A percentile compares a stretch with the other conserved stretches of the same genome.
Conservation (phyloP, 805 yeast genomes). For the Torulaspora franciscae region DNA sequence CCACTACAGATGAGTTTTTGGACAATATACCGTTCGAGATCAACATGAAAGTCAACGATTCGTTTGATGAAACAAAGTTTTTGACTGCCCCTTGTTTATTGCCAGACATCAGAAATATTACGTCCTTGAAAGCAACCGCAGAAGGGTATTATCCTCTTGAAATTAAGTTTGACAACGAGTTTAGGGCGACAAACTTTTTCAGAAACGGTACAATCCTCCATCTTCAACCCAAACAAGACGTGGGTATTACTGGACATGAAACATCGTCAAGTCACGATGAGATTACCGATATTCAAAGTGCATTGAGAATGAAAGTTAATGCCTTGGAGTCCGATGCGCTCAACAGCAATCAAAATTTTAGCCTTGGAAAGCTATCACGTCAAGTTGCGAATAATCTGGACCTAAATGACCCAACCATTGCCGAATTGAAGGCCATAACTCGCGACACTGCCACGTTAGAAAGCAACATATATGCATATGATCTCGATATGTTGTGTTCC, state of each 20-base stretch:
- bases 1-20: slow-evolving; percentile 53
- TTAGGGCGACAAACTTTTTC: slow-evolving; percentile 24
- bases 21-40: slow-evolving; percentile 41
- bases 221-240: slow-evolving; percentile 20
- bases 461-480: slow-evolving; percentile 12
- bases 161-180: slow-evolving; percentile 35
- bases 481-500: slow-evolving; percentile 25
- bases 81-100: slow-evolving; percentile 61
- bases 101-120: slow-evolving; percentile 52
- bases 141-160: slow-evolving; percentile 50
- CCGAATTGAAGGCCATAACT: slow-evolving; percentile 14
- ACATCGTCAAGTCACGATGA: slow-evolving; percentile 2
- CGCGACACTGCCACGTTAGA: slow-evolving; percentile 2
- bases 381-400: slow-evolving; percentile 3
- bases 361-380: neutral
- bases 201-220: slow-evolving; percentile 28
- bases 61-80: slow-evolving; percentile 40
- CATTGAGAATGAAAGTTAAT: slow-evolving; percentile 14
- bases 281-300: slow-evolving; percentile 12
- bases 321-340: neutral
- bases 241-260: neutral
- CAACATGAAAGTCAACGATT: slow-evolving; percentile 30
- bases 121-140: slow-evolving; percentile 43
- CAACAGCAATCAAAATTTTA: neutral
- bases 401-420: slow-evolving; percentile 16